Conservation (phyloP, 495 filamentous ascomycete species). For the Aspergillus indologenus region DNA sequence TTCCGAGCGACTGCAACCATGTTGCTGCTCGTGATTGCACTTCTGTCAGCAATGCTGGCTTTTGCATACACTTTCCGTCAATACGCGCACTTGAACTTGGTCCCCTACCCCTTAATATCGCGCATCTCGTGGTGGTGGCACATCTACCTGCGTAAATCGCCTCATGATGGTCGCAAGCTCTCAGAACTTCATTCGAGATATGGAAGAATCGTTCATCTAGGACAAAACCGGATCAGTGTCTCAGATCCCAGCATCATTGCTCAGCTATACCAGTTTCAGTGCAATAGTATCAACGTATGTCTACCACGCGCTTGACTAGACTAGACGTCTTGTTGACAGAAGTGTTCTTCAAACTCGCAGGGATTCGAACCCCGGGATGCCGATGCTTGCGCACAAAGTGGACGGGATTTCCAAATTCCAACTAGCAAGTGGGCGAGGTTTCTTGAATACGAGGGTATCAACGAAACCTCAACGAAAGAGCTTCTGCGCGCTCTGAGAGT, state of each 20-base stretch:
- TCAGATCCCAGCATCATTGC: conserved; percentile 38
- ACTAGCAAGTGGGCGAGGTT: neutral
- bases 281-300: neutral
- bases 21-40: conserved; percentile 8
- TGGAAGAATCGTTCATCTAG: conserved; percentile 54
- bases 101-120: conserved; percentile 19
- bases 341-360: neutral
- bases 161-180: conserved; percentile 12
- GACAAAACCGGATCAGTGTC: conserved; percentile 54
- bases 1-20: conserved; percentile 1
- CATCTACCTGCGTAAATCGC: conserved; percentile 1
- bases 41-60: conserved; percentile 7
- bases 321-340: neutral
- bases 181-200: conserved; percentile 45
- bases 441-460: conserved; percentile 12
- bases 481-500: conserved; percentile 12
- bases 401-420: neutral
- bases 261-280: neutral
- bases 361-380: neutral
- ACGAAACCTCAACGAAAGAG: conserved; percentile 9
- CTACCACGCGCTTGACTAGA: neutral
- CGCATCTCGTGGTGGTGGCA: conserved; percentile 16
- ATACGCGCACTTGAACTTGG: conserved; percentile 15
- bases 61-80: conserved; percentile 15
- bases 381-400: too few relatives aligned